Base-by-base conservation (phyloP, 768 basidiomycete species). In the Leccinum uliginosum region DNA sequence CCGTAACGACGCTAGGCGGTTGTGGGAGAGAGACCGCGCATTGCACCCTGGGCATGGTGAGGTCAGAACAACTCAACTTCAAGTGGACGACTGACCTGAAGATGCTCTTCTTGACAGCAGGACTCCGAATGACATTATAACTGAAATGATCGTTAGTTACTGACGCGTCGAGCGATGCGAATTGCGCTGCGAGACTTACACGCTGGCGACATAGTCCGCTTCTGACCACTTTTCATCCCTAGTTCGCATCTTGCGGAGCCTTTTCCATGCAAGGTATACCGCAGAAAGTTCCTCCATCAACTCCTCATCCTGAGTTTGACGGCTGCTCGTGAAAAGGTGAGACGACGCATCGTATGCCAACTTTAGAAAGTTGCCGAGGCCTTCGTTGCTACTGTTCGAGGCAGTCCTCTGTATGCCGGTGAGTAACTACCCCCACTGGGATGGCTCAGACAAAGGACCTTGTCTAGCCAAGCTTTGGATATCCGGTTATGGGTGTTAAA, bases 121-220 rank as follows among this genome's bases (percentile, higher is more conserved):
- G 72, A 48, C 74, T 78, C 21, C 83, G 78, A 44, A 83, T 71
- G 23, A 76, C 64, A 55, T 80, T 78, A 55, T 83, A 83, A 6
- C 80, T 81, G 55, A 40, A 24, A 24, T 17, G 23, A 19, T 48
- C 21, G 17, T 47, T n/a, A 35, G 23, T 6, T 6, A 50, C 24
- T 11, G 17, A 14, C 32, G 8, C 10, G 29, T 56, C 38, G 38
- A 10, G 40, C 24, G 29, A 11, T 47, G 44, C 24, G n/a, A 21
- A 21, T 14, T 7, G 26, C 34, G 32, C 11, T 19, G 2, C 27
- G 11, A 51, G 54, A 67, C 80, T 50, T 65, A 84, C 80, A 83
- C 80, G 50, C 79, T 80, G n/a, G 76, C 75, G 15, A 75, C 80
- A 55, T 75, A 82, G 58, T 83, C 83, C 1, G 81, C 79, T 59